Percentiles rank a stretch among this genome's conserved stretches.
Evolutionary conservation across 139 green algal genomes (phyloP).

Genomic region (Tetraselmis chui): DNA sequence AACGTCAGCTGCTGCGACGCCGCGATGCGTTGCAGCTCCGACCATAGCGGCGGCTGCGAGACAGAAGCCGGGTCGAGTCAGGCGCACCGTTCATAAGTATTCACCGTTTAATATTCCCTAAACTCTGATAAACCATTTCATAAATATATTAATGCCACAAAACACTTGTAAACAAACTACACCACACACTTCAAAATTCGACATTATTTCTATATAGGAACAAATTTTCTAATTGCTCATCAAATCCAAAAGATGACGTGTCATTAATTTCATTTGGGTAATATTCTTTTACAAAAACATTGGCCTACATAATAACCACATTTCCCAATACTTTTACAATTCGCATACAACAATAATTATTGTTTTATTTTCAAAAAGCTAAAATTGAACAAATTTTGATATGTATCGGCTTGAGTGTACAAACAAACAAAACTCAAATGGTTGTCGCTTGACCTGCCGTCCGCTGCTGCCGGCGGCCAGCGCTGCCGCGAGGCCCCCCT

Average conservation of each 20-base stretch:
- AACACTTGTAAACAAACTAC: not conserved
- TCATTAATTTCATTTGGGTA: too few relatives aligned
- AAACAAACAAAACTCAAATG: conserved; percentile 4
- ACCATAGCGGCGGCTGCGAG: conserved; percentile 33
- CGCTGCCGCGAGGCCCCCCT: not conserved
- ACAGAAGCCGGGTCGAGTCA: conserved; percentile 8
- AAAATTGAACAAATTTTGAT: too few relatives aligned
- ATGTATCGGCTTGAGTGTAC: too few relatives aligned
- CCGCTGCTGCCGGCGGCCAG: not conserved
- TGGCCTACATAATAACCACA: too few relatives aligned
- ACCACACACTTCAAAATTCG: not conserved
- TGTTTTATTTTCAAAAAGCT: too few relatives aligned
- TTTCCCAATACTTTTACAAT: too few relatives aligned
- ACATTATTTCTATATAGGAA: too few relatives aligned
- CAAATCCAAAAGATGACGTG: too few relatives aligned
- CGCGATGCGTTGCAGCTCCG: conserved; percentile 8
- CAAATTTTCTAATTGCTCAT: too few relatives aligned
- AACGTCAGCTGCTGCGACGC: conserved; percentile 37
- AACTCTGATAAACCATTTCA: not conserved
- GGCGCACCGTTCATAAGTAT: not conserved
- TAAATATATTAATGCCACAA: not conserved
- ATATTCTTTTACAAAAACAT: too few relatives aligned
- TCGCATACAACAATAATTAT: too few relatives aligned
- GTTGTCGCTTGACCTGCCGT: not conserved
- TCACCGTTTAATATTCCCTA: not conserved